Conservation (phyloP, 78 protist genomes). For the Dictyostelium firmibasis region DNA sequence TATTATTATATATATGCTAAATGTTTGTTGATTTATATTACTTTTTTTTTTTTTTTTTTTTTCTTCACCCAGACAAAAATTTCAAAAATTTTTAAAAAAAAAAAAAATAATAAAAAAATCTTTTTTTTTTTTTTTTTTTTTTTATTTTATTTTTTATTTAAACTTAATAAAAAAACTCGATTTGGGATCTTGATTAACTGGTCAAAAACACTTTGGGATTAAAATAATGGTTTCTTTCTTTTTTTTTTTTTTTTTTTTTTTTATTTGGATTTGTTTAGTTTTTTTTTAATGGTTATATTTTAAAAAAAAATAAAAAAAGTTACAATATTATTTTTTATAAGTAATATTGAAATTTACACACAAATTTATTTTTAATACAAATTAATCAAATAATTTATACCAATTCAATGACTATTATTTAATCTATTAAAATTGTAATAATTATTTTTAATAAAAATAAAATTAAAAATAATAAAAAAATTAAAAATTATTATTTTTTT, state of each 20-base stretch:
- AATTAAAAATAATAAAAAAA: not conserved
- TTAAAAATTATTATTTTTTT: not conserved
- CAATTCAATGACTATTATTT: not conserved
- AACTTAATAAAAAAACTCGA: not conserved
- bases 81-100: too few species aligned
- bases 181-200: not conserved
- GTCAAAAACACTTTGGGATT: not conserved
- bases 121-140: not conserved
- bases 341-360: not conserved
- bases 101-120: not conserved
- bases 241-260: not conserved
- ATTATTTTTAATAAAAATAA: not conserved
- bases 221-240: not conserved
- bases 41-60: not conserved
- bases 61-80: not conserved
- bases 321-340: too few species aligned
- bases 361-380: not conserved
- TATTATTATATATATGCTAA: not conserved
- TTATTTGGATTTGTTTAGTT: too few species aligned
- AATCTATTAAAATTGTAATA: not conserved
- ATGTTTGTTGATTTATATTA: not conserved
- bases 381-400: too few species aligned
- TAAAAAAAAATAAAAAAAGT: not conserved
- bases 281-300: not conserved
- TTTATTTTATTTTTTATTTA: not conserved